A percentile compares a stretch with the other conserved stretches of the same genome.
phyloP scores from a whole-genome alignment of 176 grass and related monocot genomes.

The Lolium perenne region DNA sequence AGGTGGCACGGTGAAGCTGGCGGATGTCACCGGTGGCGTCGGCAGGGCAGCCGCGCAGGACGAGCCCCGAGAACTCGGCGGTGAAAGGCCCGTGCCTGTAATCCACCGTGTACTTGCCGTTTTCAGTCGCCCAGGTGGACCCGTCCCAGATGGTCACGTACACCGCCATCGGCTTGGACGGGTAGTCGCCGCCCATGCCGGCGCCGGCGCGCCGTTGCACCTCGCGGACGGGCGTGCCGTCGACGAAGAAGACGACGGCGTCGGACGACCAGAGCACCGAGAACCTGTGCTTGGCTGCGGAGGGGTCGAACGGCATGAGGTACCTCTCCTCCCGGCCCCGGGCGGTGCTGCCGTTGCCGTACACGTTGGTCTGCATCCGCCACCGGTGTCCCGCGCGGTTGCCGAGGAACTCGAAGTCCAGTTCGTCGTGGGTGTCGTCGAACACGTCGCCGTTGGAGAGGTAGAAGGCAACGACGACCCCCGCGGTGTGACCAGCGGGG shows the following conservation, averaged over 20 bases:
- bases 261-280: conserved; percentile 72
- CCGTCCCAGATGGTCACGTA: conserved; percentile 91
- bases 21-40: not conserved
- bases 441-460: conserved; percentile 86
- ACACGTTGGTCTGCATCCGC: conserved; percentile 87
- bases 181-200: conserved; percentile 63
- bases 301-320: conserved; percentile 79
- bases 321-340: conserved; percentile 78
- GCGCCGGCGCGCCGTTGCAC: conserved; percentile 41
- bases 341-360: conserved; percentile 82
- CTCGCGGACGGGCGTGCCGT: conserved; percentile 67
- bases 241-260: conserved; percentile 72
- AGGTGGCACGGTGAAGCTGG: not conserved
- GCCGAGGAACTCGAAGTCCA: conserved; percentile 86
- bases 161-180: conserved; percentile 81
- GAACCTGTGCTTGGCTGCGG: conserved; percentile 56
- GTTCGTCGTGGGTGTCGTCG: conserved; percentile 74
- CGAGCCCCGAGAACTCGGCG: conserved; percentile 62
- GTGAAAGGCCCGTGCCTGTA: conserved; percentile 70
- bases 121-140: conserved; percentile 75
- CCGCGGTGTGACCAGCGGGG: conserved; percentile 71
- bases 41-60: conserved; percentile 55
- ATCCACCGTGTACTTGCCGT: conserved; percentile 73
- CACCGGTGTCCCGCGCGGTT: conserved; percentile 70
- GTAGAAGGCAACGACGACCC: conserved; percentile 90